Evolutionary conservation across 176 grass and related monocot species (phyloP), one percentile per base, ranked within the genome.

Genomic region (Puccinellia tenuiflora): DNA sequence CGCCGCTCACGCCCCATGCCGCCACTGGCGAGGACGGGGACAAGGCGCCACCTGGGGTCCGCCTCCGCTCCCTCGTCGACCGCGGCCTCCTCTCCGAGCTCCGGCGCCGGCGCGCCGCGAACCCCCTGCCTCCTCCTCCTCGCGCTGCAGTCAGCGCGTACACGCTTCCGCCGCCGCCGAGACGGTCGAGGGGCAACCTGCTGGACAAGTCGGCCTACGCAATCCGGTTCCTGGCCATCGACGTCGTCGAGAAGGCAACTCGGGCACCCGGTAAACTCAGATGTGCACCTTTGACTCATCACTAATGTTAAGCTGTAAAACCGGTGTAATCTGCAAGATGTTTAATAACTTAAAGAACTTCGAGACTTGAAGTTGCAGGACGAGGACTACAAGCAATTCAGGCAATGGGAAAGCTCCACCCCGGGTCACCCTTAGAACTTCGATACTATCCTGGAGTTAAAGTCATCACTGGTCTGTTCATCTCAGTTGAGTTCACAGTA

Each of bases 351-450:
- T n/a, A n/a, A n/a, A n/a, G n/a, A n/a, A n/a, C n/a, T n/a, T n/a
- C n/a, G n/a, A n/a, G n/a, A n/a, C n/a, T n/a, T n/a, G n/a, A n/a
- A n/a, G n/a, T n/a, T n/a, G 55, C 77, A 98, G 96, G 93, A 88
- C 56, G 91, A 88, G 55, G 96, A 98, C 73, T 51, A 95, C 85
- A 95, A 93, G 85, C 86, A 91, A 80, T 98, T 98, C 89, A 91
- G 96, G 33, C 96, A 98, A 50, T 98, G 96, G 96, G 96, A 85
- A 88, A 98, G 96, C 92, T 92, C 5, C 28, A 92, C 96, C 21
- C 96, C 96, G 2, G 96, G 96, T 3, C 96, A 98, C 62, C 96
- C 96, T 7, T 92, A 98, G 68, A 98, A 98, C 76, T 98, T 98
- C 29, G 92, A 95, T 92, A 98, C 96, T n/a, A n/a, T 13, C 92